Base-by-base conservation (phyloP, 129 eudicot genomes). In the Mikania micrantha region DNA sequence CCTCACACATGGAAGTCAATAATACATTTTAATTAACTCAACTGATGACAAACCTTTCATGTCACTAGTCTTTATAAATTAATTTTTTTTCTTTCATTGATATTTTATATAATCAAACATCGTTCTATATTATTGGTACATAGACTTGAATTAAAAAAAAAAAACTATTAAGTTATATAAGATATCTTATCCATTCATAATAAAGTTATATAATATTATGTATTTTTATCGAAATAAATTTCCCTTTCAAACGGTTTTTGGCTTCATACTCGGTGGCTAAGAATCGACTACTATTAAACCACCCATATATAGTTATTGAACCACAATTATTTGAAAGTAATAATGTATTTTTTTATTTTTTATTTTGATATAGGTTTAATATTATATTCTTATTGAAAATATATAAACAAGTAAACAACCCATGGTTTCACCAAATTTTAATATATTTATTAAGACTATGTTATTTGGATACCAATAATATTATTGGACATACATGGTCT, bases 231-330 rank as follows among this genome's bases (percentile, higher is more conserved):
- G 2, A 25, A 56, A 56, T 10, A 25, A 12, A 12, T 12, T 56
- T 56, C 38, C 10, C 9, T 27, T 56, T 27, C 38, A 27, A 27
- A 27, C 20, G 3, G 4, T 54, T 54, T 54, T 54, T 54, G 62
- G 62, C 5, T 2, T 4, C 38, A 27, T 27, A 13, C 34, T 24
- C n/a, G 38, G 61, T 25, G 61, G 25, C 32, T 54, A 15, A 54
- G 61, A 56, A 56, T 56, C 38, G 62, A 27, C 62, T 56, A 56
- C 12, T 56, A 56, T 56, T 56, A 13, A 25, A 56, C 21, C 61
- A 27, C 19, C 61, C 61, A 56, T 20, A 25, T 2, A 20, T 56
- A 25, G 27, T 56, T 1, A 56, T 56, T 25, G 61, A 25, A 25
- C 15, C 27, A 25, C 4, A 25, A 27, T 13, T 25, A 54, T 28